A percentile compares a stretch with the other conserved stretches of the same genome.
Conservation (phyloP, 2,329 filamentous ascomycete species). For the Volutella citrinella region DNA sequence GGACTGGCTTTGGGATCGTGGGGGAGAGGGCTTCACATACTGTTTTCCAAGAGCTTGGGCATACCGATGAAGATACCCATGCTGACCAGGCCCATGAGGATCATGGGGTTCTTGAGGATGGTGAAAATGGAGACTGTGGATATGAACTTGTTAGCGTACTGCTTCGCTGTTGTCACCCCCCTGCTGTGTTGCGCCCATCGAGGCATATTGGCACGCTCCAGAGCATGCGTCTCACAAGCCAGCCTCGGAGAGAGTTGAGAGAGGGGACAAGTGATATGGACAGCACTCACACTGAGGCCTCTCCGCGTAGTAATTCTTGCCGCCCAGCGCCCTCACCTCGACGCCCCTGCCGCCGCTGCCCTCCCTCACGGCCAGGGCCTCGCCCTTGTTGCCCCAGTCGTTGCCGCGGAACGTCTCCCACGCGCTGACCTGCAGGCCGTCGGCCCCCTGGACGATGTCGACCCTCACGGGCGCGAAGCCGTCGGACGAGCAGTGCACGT, state of each 20-base stretch:
- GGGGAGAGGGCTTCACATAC: too few species aligned
- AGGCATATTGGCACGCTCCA: too few species aligned
- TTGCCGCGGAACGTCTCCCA: conserved; percentile 89
- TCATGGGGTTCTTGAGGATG: conserved; percentile 94
- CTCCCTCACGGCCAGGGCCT: conserved; percentile 46
- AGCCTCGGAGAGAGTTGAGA: too few species aligned
- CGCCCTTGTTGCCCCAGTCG: conserved; percentile 84
- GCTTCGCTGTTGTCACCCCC: too few species aligned
- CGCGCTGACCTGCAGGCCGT: conserved; percentile 46
- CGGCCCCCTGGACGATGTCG: conserved; percentile 55
- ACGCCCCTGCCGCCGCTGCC: conserved; percentile 44
- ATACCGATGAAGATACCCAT: conserved; percentile 85
- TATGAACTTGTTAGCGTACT: conserved; percentile 1
- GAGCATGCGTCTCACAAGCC: too few species aligned
- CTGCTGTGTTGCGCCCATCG: too few species aligned
- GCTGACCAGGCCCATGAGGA: conserved; percentile 81
- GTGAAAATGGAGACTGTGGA: conserved; percentile 69
- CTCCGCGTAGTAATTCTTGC: conserved; percentile 75
- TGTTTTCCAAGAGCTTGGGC: conserved; percentile 94
- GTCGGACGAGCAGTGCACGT: conserved; percentile 72
- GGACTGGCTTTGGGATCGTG: not conserved
- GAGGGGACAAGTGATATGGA: too few species aligned
- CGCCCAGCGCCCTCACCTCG: conserved; percentile 58
- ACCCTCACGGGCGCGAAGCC: conserved; percentile 77
- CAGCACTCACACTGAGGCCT: conserved; percentile 74